phyloP scores from a whole-genome alignment of 257 asterid species.

The Linderniella brevidens region DNA sequence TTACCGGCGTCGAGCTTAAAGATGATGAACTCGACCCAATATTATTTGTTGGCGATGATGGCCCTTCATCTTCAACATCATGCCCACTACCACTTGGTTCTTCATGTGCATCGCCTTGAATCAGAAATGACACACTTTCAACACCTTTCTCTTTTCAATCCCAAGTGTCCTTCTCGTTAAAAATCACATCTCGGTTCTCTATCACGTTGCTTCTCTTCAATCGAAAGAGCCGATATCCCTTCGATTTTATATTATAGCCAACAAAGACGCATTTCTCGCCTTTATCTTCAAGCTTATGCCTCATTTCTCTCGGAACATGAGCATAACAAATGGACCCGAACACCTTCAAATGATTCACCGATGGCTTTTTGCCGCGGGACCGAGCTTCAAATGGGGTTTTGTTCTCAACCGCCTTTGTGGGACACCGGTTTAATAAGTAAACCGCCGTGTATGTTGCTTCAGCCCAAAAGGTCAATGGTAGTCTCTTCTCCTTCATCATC shows the following conservation, averaged over 20 bases:
- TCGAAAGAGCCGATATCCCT: neutral
- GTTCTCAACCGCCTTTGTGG: neutral
- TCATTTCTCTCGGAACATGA: neutral
- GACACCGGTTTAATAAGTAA: neutral
- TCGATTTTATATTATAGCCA: neutral
- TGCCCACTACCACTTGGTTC: too few species aligned
- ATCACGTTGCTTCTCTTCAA: neutral
- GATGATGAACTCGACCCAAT: too few species aligned
- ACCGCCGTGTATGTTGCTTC: neutral
- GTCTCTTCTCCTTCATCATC: neutral
- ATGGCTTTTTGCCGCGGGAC: neutral
- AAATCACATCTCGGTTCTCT: neutral
- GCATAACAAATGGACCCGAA: conserved; percentile 1
- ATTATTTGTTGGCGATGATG: too few species aligned
- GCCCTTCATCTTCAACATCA: too few species aligned
- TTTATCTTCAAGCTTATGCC: neutral
- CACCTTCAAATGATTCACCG: neutral
- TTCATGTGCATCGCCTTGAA: too few species aligned
- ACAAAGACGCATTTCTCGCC: neutral
- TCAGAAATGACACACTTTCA: too few species aligned
- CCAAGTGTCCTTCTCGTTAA: neutral
- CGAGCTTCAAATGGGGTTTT: neutral
- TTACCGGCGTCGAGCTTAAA: too few species aligned
- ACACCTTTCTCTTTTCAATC: neutral
- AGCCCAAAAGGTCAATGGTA: neutral